Percentiles rank a stretch among this genome's conserved stretches.
Conservation (phyloP, 2,329 filamentous ascomycete species). For the Xylariomycetidae sp. region DNA sequence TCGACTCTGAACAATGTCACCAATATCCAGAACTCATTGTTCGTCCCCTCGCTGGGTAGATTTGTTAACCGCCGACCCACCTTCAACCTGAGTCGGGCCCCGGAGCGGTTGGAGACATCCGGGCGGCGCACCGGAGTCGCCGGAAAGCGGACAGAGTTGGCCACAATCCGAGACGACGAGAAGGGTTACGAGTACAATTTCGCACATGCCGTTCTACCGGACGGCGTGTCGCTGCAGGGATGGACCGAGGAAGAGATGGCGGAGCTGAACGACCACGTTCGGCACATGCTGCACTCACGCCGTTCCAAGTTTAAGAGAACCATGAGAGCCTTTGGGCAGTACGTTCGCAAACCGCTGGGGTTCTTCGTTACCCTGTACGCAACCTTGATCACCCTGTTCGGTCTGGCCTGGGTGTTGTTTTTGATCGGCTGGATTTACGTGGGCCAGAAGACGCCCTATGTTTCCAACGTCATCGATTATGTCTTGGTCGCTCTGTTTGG, state of each 20-base stretch:
- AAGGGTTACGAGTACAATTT: constrained; percentile 56
- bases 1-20: constrained; percentile 77
- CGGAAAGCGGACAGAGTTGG: too few species aligned
- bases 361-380: constrained; percentile 83
- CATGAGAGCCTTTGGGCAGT: constrained; percentile 76
- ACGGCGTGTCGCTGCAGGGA: constrained; percentile 63
- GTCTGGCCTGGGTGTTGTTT: constrained; percentile 85
- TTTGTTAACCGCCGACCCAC: constrained; percentile 73
- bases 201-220: constrained; percentile 69
- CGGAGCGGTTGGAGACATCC: too few species aligned
- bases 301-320: constrained; percentile 72
- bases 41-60: constrained; percentile 72
- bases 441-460: constrained; percentile 62
- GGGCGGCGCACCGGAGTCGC: too few species aligned
- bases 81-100: constrained; percentile 59
- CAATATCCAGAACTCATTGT: constrained; percentile 86
- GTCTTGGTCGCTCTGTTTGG: constrained; percentile 65
- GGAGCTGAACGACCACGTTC: constrained; percentile 77
- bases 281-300: constrained; percentile 80
- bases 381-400: constrained; percentile 75
- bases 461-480: constrained; percentile 65
- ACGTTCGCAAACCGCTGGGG: constrained; percentile 68
- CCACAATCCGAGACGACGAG: too few species aligned
- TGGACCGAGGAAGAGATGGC: constrained; percentile 71
- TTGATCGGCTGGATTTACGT: constrained; percentile 87